Base-by-base conservation (phyloP, 1,139 yeast genomes). In the Spencermartinsiella ligniputridi region DNA sequence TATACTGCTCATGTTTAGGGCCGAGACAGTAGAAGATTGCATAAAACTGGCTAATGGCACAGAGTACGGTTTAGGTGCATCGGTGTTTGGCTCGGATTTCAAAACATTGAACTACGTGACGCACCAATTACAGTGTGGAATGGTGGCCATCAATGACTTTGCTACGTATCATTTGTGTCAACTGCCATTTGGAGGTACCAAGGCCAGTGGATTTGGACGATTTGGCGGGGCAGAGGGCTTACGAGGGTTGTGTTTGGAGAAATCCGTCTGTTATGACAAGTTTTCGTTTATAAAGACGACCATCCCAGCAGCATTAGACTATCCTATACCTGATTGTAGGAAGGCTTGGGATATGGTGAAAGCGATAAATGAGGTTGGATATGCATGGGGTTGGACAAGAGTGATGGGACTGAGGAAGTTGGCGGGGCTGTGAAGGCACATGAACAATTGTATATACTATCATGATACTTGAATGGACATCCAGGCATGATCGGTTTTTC, bases 141-240 rank as follows among this genome's bases (percentile, higher is more conserved):
- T 88, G 58, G 96, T 92, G 38, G 96, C 97, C 4, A 86, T 92
- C 51, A 92, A 92, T 63, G 98, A 92, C 66, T 92, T 92, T 72
- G 98, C 97, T 3, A 90, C 97, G 0, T 92, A 79, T 60, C 90
- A 90, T 58, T 88, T 92, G 25, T 92, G 97, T 52, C 97, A 92
- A 67, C 73, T 90, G 54, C 98, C 98, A 33, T 92, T 92, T 68
- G 98, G 98, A 45, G 98, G 98, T 22, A 78, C 78, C 25, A 83
- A 83, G 55, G 92, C 90, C 41, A 85, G 96, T 6, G 98, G 98
- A 0, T 92, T 88, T 60, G 97, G 97, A 44, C 90, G 89, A 62
- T 92, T 92, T 69, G 96, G 96, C 22, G 97, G 98, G 33, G 95
- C 84, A 61, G 98, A 92, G 71, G 98, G 97, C 1, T 71, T 92